Percentiles rank a stretch among this genome's conserved stretches.
Evolutionary conservation across 257 asterid species (phyloP).

Genomic region (Paraleonurus japonicus): DNA sequence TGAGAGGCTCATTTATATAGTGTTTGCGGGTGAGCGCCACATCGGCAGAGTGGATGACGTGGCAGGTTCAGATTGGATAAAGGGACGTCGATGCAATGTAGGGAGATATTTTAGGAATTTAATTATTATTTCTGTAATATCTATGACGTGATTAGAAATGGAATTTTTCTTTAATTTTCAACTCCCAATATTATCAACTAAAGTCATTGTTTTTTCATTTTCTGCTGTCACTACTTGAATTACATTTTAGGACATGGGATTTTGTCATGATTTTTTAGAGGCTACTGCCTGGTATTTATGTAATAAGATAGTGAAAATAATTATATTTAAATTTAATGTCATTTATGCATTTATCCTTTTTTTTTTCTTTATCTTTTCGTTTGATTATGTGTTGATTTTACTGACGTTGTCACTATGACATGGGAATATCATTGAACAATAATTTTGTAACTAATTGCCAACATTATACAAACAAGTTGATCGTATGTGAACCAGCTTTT

Average conservation of each 20-base stretch:
- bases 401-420: too few species aligned
- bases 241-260: neutral
- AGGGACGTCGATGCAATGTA: conserved; percentile 35
- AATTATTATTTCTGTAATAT: conserved; percentile 13
- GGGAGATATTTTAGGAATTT: conserved; percentile 12
- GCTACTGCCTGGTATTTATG: too few species aligned
- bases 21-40: conserved; percentile 36
- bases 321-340: too few species aligned
- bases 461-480: too few species aligned
- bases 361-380: too few species aligned
- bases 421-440: too few species aligned
- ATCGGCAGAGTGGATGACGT: conserved; percentile 23
- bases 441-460: too few species aligned
- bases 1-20: conserved; percentile 22
- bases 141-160: neutral
- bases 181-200: neutral
- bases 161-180: neutral
- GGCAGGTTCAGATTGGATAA: conserved; percentile 34
- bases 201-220: neutral
- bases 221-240: neutral
- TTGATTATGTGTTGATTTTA: too few species aligned
- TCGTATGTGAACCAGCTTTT: too few species aligned
- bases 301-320: too few species aligned
- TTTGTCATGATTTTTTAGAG: too few species aligned
- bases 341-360: too few species aligned